phyloP scores from a whole-genome alignment of 75 land plant genomes.

The Sequoiadendron giganteum region DNA sequence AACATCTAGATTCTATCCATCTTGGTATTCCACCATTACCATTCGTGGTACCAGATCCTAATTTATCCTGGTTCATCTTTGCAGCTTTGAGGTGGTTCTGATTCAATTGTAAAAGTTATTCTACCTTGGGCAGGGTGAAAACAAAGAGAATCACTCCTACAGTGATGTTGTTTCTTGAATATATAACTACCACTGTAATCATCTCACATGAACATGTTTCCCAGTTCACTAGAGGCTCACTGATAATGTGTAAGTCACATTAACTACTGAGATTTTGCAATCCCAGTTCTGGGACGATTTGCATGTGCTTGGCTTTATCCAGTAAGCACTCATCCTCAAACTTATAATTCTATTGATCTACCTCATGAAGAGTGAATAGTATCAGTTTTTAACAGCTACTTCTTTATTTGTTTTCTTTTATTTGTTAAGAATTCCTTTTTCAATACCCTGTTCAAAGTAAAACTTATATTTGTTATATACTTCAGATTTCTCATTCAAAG shows the following conservation, averaged over 20 bases:
- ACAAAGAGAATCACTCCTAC: too few relatives aligned
- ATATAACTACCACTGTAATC: too few relatives aligned
- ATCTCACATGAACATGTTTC: too few relatives aligned
- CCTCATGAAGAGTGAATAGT: not conserved
- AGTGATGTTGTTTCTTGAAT: too few relatives aligned
- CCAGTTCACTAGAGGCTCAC: too few relatives aligned
- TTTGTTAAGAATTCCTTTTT: not conserved
- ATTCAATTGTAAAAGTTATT: too few relatives aligned
- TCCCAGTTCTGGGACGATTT: not conserved
- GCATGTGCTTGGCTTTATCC: not conserved
- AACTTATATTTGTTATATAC: not conserved
- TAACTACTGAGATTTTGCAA: not conserved
- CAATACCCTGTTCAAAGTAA: not conserved
- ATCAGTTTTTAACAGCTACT: not conserved
- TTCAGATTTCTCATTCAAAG: not conserved
- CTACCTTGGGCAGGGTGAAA: too few relatives aligned
- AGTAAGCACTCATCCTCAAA: not conserved
- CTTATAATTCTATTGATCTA: not conserved
- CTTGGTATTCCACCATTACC: not conserved
- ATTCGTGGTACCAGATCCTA: too few relatives aligned
- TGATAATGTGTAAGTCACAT: too few relatives aligned
- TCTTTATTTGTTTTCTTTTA: too few relatives aligned
- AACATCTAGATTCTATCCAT: not conserved
- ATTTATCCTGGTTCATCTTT: not conserved
- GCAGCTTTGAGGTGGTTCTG: not conserved